Base-by-base conservation (phyloP, 208 protist genomes). In the Tritrichomonas foetus region DNA sequence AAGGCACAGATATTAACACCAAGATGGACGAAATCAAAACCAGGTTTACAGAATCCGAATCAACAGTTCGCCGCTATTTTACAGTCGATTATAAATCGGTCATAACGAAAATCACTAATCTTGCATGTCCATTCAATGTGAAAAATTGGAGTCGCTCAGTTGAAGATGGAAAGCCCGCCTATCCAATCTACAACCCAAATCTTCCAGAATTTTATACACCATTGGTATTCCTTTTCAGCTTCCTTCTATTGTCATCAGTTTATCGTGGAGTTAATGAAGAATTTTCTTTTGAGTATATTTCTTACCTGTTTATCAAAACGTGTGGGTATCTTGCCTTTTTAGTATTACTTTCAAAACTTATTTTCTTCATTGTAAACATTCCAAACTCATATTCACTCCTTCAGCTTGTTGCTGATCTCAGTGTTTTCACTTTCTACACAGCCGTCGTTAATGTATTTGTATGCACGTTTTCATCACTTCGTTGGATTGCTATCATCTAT, bases 141-240 rank as follows among this genome's bases (percentile, higher is more conserved):
- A 89, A 89, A 89, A 44, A 89, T 8, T 89, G 78, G 78, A 27
- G 41, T 39, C 5, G 78, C 1, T 89, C 78, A 11, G 78, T 53
- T 16, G 47, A 13, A 33, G 78, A 89, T 33, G 78, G 78, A 53
- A 16, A 57, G 30, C 78, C 33, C 22, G 44, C 22, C 20, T 57
- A 39, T 89, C 78, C 78, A 27, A 47, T 57, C 30, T 39, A 8
- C 16, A 89, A 89, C 39, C 78, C 78, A 39, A 89, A 89, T 49
- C 20, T 36, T 22, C 78, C 78, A 89, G 78, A 89, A 61, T 57
- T 89, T 57, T 89, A 89, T 57, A 89, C 78, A 39, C 78, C 78
- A 39, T 20, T 89, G 22, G 25, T 61, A 22, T 89, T 57, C 20
- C n/a, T 16, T 49, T 57, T 57, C 5, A 20, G 33, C 39, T 89